phyloP scores from a whole-genome alignment of 768 basidiomycete genomes.

The Russula compacta region DNA sequence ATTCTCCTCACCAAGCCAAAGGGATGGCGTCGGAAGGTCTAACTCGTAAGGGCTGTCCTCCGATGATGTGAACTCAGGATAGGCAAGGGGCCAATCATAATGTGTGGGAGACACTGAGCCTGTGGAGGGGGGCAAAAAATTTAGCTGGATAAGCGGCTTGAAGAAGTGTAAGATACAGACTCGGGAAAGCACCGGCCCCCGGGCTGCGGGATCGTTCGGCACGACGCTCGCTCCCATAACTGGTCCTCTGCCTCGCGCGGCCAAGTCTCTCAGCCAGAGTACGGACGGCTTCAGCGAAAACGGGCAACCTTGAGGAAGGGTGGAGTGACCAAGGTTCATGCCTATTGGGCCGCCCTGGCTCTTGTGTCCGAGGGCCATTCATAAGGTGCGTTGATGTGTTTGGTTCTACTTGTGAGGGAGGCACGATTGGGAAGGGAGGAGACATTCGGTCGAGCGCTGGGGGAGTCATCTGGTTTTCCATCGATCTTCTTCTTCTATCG shows the following conservation, averaged over 20 bases:
- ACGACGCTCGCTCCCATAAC: neutral
- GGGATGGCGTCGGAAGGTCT: conserved; percentile 4
- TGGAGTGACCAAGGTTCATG: conserved; percentile 5
- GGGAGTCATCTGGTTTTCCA: neutral
- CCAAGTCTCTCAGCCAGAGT: conserved; percentile 12
- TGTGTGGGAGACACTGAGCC: neutral
- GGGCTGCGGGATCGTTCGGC: conserved; percentile 13
- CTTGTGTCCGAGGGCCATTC: conserved; percentile 4
- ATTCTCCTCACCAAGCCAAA: conserved; percentile 4
- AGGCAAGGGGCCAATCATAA: neutral
- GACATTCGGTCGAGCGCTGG: neutral
- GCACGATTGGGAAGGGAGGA: neutral
- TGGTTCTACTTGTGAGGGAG: neutral
- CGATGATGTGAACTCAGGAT: conserved; percentile 1
- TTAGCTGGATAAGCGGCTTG: neutral
- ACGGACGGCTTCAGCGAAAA: conserved; percentile 6
- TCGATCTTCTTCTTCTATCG: conserved; percentile 10
- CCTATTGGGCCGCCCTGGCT: conserved; percentile 2
- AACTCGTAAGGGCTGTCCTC: conserved; percentile 12
- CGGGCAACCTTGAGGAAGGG: conserved; percentile 1
- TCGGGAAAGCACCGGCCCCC: neutral
- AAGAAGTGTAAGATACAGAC: conserved; percentile 8
- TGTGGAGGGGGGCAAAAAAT: neutral
- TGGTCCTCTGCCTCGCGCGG: conserved; percentile 6
- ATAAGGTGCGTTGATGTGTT: neutral